Evolutionary conservation across 2,329 filamentous ascomycete species (phyloP).

Genomic region (Juglanconis juglandina): DNA sequence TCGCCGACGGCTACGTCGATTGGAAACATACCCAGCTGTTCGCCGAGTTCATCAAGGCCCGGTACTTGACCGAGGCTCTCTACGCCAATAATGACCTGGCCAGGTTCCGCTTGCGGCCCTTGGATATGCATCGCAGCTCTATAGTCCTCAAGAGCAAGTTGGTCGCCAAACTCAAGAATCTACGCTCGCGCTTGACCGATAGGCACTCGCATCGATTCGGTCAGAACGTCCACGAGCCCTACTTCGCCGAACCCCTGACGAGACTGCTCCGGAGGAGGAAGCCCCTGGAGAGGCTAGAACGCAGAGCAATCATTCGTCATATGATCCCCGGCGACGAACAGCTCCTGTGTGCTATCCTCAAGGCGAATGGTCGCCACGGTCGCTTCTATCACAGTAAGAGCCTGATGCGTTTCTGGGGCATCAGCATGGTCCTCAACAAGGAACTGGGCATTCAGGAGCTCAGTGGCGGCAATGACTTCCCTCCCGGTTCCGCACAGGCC

Average conservation of each 20-base stretch:
- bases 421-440: conserved; percentile 18
- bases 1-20: conserved; percentile 9
- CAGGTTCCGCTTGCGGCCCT: conserved; percentile 36
- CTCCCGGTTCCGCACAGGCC: conserved; percentile 48
- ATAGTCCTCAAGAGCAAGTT: conserved; percentile 5
- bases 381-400: conserved; percentile 31
- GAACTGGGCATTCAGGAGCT: conserved; percentile 22
- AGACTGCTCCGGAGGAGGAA: conserved; percentile 26
- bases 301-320: neutral
- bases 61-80: conserved; percentile 42
- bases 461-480: conserved; percentile 36
- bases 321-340: conserved; percentile 29
- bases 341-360: conserved; percentile 38
- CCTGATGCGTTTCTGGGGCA: conserved; percentile 30
- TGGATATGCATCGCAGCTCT: conserved; percentile 32
- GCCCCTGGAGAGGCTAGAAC: conserved; percentile 16
- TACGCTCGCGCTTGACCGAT: conserved; percentile 20
- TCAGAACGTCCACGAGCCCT: conserved; percentile 25
- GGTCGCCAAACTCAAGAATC: conserved; percentile 23
- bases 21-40: conserved; percentile 32
- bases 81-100: conserved; percentile 46
- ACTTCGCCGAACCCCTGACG: conserved; percentile 28
- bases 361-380: conserved; percentile 39
- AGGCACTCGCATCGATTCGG: conserved; percentile 25
- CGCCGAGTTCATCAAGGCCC: conserved; percentile 45